Base-by-base conservation (phyloP, 108 stramenopile genomes). In the Cyclotella sp. region DNA sequence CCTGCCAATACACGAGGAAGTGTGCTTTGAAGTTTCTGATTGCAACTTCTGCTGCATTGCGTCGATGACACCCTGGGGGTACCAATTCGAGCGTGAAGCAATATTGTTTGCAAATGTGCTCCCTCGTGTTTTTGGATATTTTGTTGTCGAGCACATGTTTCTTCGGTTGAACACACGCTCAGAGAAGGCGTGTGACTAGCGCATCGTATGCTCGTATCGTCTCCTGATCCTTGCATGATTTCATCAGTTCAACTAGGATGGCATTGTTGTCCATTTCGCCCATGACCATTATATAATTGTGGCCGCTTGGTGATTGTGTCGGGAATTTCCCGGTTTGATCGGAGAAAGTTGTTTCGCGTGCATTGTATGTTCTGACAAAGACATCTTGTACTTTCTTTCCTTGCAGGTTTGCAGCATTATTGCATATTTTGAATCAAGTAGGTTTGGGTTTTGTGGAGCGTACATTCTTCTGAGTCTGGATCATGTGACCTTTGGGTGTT, bases 11-110 rank as follows among this genome's bases (percentile, higher is more conserved):
- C 43, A 2, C 83, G 46, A 83, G 73, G 68, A 87, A 85, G 52
- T 87, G 86, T 24, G 60, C 69, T 45, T 82, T 76, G 53, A 82
- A 87, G 3, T 84, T 87, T 18, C 62, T 81, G 18, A 87, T 87
- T 24, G 84, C 87, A 15, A 68, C 72, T 64, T 88, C 78, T 3
- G 87, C 87, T 18, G 77, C 59, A 67, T 88, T 87, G 27, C 71
- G 41, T 3, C 81, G 65, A 26, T 30, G 65, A 62, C 7, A 27
- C 29, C 75, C 79, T 12, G 75, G 65, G 16, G 72, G 70, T 16
- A 63, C 73, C 15, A 84, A 45, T 59, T 87, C 81, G 44, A 65
- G 43, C 19, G 24, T 39, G 39, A 52, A 39, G 49, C 8, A 3
- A 19, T 51, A 18, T 8, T 19, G 3, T 34, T 2, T 34, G 2